phyloP scores from a whole-genome alignment of 768 basidiomycete species.

The Tylopilus balloui region DNA sequence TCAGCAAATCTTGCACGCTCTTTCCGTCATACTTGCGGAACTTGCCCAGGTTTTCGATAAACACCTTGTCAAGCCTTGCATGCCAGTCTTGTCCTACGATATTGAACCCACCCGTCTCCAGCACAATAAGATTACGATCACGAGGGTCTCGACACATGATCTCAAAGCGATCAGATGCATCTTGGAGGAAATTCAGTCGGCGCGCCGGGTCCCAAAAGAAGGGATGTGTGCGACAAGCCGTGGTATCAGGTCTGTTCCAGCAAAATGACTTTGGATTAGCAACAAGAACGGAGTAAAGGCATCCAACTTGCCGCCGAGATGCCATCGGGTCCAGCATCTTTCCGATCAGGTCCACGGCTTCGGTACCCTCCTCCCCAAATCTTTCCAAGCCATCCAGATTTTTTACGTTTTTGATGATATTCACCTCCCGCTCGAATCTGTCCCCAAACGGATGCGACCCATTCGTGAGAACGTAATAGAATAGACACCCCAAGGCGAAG shows the following conservation, averaged over 20 bases:
- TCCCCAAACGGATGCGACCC: constrained; percentile 95
- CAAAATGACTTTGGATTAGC: background rate
- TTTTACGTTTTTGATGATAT: constrained; percentile 83
- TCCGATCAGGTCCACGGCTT: constrained; percentile 76
- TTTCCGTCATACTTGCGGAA: constrained; percentile 94
- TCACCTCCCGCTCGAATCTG: constrained; percentile 87
- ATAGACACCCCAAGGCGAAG: constrained; percentile 92
- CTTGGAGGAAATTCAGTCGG: constrained; percentile 90
- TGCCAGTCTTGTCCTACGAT: constrained; percentile 95
- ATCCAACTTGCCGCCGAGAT: constrained; percentile 58
- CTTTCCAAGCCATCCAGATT: constrained; percentile 64
- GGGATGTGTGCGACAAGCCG: constrained; percentile 83
- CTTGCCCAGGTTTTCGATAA: constrained; percentile 94
- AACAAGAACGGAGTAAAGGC: background rate
- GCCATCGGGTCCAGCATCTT: constrained; percentile 79
- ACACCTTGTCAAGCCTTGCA: constrained; percentile 74
- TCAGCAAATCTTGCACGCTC: constrained; percentile 86
- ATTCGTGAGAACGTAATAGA: constrained; percentile 86
- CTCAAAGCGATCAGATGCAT: constrained; percentile 96
- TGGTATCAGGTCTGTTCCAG: constrained; percentile 72
- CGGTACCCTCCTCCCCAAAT: constrained; percentile 92
- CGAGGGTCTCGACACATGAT: constrained; percentile 94
- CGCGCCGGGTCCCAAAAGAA: constrained; percentile 94
- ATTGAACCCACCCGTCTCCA: constrained; percentile 64
- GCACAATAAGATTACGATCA: constrained; percentile 64